Evolutionary conservation across 2,329 filamentous ascomycete genomes (phyloP).

Genomic region (Pyricularia sp.): DNA sequence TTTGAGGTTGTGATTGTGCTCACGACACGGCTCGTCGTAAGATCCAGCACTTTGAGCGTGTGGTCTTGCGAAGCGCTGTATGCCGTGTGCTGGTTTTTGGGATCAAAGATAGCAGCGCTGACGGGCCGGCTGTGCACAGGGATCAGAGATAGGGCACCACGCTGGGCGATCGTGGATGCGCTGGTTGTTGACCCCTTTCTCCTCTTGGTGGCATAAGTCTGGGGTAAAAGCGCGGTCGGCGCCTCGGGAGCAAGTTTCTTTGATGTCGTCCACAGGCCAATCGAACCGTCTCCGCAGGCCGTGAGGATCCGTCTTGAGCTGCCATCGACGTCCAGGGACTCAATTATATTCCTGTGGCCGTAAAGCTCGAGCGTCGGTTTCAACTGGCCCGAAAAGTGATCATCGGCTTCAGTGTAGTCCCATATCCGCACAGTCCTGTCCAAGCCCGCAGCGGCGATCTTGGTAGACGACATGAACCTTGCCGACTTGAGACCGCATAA

Average conservation of each 20-base stretch:
- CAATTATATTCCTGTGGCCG: constrained; percentile 41
- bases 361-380: constrained; percentile 13
- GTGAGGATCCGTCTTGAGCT: constrained; percentile 69
- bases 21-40: constrained; percentile 67
- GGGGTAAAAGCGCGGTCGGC: constrained; percentile 54
- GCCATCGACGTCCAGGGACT: constrained; percentile 57
- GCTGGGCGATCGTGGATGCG: constrained; percentile 39
- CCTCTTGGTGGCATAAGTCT: constrained; percentile 57
- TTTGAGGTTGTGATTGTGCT: constrained; percentile 75
- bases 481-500: constrained; percentile 67
- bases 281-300: constrained; percentile 66
- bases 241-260: constrained; percentile 65
- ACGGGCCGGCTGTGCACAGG: constrained; percentile 60
- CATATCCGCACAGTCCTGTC: constrained; percentile 81
- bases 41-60: constrained; percentile 78
- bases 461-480: constrained; percentile 64
- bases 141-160: constrained; percentile 67
- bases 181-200: constrained; percentile 51
- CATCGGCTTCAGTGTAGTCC: constrained; percentile 65
- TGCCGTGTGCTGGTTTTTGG: constrained; percentile 62
- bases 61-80: constrained; percentile 91
- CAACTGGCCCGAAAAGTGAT: constrained; percentile 38
- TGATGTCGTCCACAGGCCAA: constrained; percentile 82
- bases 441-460: constrained; percentile 70
- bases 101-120: constrained; percentile 73